Evolutionary conservation across 164 flowering plant species (phyloP), one percentile per base, ranked within the genome.

Genomic region (Chloranthus sessilifolius): DNA sequence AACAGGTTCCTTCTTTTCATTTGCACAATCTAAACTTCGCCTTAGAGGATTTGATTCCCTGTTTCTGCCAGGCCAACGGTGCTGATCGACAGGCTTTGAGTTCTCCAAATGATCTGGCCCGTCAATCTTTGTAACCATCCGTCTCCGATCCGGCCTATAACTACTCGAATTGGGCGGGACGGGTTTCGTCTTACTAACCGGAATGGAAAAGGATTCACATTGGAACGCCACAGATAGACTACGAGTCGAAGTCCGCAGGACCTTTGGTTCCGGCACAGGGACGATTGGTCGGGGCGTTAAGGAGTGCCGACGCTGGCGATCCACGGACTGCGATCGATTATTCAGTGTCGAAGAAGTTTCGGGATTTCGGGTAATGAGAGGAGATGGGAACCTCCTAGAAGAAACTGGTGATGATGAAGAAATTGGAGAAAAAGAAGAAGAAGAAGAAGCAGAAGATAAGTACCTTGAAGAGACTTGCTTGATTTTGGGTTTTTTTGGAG

Each of bases 191-290:
- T 82, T 88, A 44, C 95, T 78, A 63, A 88, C 56, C 21, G 89
- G 95, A 23, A 91, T 78, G 12, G 92, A 80, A 62, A 80, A 91
- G 3, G 95, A 71, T 55, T 88, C 95, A 1, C 98, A 96, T 63
- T 91, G 96, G 60, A 91, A 91, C 6, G 98, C 85, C 47, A 91
- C 96, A 0, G 96, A 83, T 47, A 88, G 71, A 31, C 95, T 83
- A 65, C 98, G 62, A 1, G 86, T 75, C 0, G 98, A 85, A 54
- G 88, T 82, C 29, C 80, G 67, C 30, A 85, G 60, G 42, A 81
- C 60, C 75, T 79, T 80, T 0, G 88, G 41, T 4, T 47, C 50
- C 47, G 65, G 58, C 7, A 60, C 55, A 19, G 63, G 74, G 10
- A 76, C 63, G n/a, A 39, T 41, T 9, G 78, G 65, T 43, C 71